Base-by-base conservation (phyloP, 495 filamentous ascomycete species). In the Penicillium dipodomyicola region DNA sequence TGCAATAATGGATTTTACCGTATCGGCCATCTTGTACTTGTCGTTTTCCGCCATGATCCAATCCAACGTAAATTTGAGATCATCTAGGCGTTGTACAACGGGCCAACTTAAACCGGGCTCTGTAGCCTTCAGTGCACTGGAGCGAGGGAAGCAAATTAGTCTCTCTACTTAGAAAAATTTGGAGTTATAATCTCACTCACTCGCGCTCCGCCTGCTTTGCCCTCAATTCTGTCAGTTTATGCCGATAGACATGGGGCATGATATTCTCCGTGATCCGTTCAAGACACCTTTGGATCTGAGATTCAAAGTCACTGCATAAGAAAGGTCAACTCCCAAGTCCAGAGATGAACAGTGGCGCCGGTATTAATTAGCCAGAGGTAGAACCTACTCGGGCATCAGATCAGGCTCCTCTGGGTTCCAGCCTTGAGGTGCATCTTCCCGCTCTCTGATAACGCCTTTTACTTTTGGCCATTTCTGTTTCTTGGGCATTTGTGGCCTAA, bases 251-350 rank as follows among this genome's bases (percentile, higher is more conserved):
- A 23, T 56, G 43, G 33, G 61, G 61, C 57, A 57, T 49, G 20
- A 63, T 63, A 9, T 52, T 41, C 20, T 60, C 57, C 12, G 8
- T 27, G 14, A 63, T 59, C 14, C 61, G 30, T 27, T 56, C 57
- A 1, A 42, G 15, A 22, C 47, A 52, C 47, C 61, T 49, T 25
- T 29, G 12, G 17, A 63, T 63, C 30, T 63, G 52, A 23, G 57
- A 49, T 40, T 60, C 53, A 9, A 46, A 32, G 47, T 63, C 53
- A 20, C 57, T 63, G 19, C 7, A n/a, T 33, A 35, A 14, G 0
- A 20, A 4, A 17, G 2, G 30, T 30, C 32, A 19, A 14, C 12
- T 8, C 19, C 32, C n/a, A 32, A 27, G 3, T n/a, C 14, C 9
- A 2, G 11, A 2, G 20, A 33, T 42, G 33, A 10, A 15, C 12